These are phyloP conservation scores for Ogataea haglerorum DNA, from an alignment of 805 yeast genomes.

Conservation along the genomic window DNA sequence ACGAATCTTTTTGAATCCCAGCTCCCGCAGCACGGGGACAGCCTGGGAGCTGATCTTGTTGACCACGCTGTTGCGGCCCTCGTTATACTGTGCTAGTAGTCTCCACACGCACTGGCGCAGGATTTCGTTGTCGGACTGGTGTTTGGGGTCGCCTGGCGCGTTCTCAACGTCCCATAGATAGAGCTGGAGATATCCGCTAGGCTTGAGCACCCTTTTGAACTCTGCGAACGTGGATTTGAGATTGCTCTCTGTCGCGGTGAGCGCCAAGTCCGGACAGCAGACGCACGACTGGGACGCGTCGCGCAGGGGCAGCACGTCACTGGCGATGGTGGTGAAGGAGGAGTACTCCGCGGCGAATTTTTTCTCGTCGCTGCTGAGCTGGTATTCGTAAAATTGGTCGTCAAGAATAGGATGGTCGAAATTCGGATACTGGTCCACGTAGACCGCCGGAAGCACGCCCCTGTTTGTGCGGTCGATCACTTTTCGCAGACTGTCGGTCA, in stretches of 20 bases:
- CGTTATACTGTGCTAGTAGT: slow-evolving; percentile 16
- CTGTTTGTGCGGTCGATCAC: slow-evolving; percentile 24
- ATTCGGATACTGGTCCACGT: slow-evolving; percentile 20
- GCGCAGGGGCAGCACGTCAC: slow-evolving; percentile 26
- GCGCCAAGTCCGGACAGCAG: slow-evolving; percentile 27
- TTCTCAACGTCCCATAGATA: slow-evolving; percentile 28
- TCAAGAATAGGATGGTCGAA: slow-evolving; percentile 21
- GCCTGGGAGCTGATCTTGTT: slow-evolving; percentile 21
- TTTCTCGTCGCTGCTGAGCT: slow-evolving; percentile 23
- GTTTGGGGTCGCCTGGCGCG: slow-evolving; percentile 1
- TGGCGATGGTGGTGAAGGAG: slow-evolving; percentile 29
- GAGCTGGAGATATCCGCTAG: slow-evolving; percentile 31
- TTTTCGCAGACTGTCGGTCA: slow-evolving; percentile 21
- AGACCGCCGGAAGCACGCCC: slow-evolving; percentile 22
- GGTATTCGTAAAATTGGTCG: slow-evolving; percentile 19
- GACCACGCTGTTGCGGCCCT: slow-evolving; percentile 11
- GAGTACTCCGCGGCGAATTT: slow-evolving; percentile 29
- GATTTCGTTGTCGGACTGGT: slow-evolving; percentile 15
- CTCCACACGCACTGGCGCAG: slow-evolving; percentile 23
- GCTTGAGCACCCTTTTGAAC: slow-evolving; percentile 29
- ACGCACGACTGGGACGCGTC: slow-evolving; percentile 29
- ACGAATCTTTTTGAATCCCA: slow-evolving; percentile 27
- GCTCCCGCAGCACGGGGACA: slow-evolving; percentile 20
- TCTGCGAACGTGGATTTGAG: slow-evolving; percentile 25
- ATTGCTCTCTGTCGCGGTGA: slow-evolving; percentile 18